Evolutionary conservation across 2,329 filamentous ascomycete genomes (phyloP), one percentile per base, ranked within the genome.

Genomic region (Elsinoe australis): DNA sequence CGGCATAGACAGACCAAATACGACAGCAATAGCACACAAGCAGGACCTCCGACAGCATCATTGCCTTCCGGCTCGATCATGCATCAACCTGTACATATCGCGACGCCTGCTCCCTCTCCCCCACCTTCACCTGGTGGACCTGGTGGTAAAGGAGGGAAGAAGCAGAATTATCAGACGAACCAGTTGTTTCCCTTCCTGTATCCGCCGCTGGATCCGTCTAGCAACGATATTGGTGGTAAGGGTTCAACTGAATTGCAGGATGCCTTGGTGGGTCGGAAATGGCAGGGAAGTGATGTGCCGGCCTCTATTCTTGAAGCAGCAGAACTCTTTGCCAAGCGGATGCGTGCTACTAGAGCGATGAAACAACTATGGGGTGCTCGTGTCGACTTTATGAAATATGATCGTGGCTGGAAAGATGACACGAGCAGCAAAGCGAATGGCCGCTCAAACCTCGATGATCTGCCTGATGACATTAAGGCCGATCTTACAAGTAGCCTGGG

Each of bases 131-230:
- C 92, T 7, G 83, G 83, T 26, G 89, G 78, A 1, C 76, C 79
- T 2, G 79, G 88, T 19, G 88, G 88, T 0, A 98, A 96, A 64
- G 87, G 85, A 46, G 89, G 85, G 1, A 98, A 98, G 72, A 98
- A 98, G 63, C 92, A 98, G 61, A 98, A 96, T 57, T 98, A 98
- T 59, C 92, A 98, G 64, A 98, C 92, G 0, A 98, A 98, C 61
- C 92, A 98, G 59, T 92, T 95, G 61, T 96, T 98, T 55, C 92
- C 92, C 0, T 96, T 98, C 61, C 81, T 98, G 69, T 98, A 98
- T 57, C 92, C 92, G 1, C 92, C 92, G 1, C 71, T 95, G 14
- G 90, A 95, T 65, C 83, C 82, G 53, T 83, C 80, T 18, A 95
- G 88, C 66, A 95, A 94, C 61, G 85, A 83, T 56, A 82, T 90